Evolutionary conservation across 129 eudicot species (phyloP).

Genomic region (Scalesia atractyloides): DNA sequence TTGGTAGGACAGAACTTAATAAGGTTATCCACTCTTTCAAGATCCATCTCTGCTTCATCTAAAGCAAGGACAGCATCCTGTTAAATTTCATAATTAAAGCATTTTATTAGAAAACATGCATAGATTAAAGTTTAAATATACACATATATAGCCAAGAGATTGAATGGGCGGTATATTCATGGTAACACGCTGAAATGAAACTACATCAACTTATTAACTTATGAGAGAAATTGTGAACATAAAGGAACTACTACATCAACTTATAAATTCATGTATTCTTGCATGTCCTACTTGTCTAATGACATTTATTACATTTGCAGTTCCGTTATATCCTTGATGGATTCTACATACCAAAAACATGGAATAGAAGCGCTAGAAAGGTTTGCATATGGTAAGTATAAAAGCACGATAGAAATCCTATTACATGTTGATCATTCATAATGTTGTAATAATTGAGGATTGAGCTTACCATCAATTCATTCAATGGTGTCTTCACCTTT

Average conservation of each 20-base stretch:
- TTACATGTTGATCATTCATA: constrained; percentile 12
- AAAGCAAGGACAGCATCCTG: constrained; percentile 81
- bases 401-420: background rate
- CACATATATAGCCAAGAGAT: background rate
- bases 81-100: constrained; percentile 21
- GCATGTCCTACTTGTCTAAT: background rate
- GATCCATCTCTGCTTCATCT: constrained; percentile 83
- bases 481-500: constrained; percentile 82
- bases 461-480: constrained; percentile 77
- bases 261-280: constrained; percentile 19
- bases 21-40: constrained; percentile 93
- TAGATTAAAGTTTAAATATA: background rate
- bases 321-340: background rate
- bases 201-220: no score
- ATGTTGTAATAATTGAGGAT: constrained; percentile 8
- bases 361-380: constrained; percentile 8
- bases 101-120: background rate
- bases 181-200: background rate
- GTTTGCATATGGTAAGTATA: constrained; percentile 13
- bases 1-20: constrained; percentile 97
- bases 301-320: constrained; percentile 13
- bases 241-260: constrained; percentile 2
- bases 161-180: background rate
- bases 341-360: constrained; percentile 15
- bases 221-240: background rate